These are phyloP conservation scores for Cryptococcus depauperatus DNA, from an alignment of 1,284 basidiomycete species.

Conservation along the genomic window DNA sequence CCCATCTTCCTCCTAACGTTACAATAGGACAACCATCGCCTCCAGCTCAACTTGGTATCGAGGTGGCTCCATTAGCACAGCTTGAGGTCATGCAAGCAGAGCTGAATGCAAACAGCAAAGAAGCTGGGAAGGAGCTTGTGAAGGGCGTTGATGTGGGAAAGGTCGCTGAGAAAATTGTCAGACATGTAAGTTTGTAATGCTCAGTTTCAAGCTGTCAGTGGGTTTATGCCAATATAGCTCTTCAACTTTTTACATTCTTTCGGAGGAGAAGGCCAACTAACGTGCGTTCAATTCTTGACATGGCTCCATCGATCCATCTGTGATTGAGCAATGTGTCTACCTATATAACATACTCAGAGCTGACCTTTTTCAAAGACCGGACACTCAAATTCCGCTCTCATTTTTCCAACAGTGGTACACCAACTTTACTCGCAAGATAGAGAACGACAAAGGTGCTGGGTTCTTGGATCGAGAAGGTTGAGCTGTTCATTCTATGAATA, in stretches of 20 bases:
- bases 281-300: too few species aligned
- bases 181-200: slow-evolving; percentile 40
- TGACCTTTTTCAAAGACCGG: slow-evolving; percentile 45
- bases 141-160: slow-evolving; percentile 34
- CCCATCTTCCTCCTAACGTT: slow-evolving; percentile 44
- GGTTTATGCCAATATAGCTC: slow-evolving; percentile 48
- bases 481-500: too few species aligned
- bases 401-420: slow-evolving; percentile 77
- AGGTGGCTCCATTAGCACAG: slow-evolving; percentile 51
- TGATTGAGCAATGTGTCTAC: slow-evolving; percentile 25
- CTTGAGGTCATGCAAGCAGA: slow-evolving; percentile 30
- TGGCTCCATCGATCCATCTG: too few species aligned
- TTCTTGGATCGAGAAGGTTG: slow-evolving; percentile 66
- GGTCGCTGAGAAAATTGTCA: slow-evolving; percentile 44
- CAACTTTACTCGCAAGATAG: slow-evolving; percentile 63
- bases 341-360: not conserved
- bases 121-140: slow-evolving; percentile 26
- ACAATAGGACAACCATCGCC: slow-evolving; percentile 28
- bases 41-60: slow-evolving; percentile 50
- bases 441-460: slow-evolving; percentile 55
- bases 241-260: slow-evolving; percentile 80
- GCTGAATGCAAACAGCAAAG: slow-evolving; percentile 45
- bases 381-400: slow-evolving; percentile 64
- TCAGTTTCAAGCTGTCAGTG: not conserved
- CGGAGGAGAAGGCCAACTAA: slow-evolving; percentile 48